phyloP scores from a whole-genome alignment of 1,284 basidiomycete genomes.

The Cystobasidiaceae sp. region DNA sequence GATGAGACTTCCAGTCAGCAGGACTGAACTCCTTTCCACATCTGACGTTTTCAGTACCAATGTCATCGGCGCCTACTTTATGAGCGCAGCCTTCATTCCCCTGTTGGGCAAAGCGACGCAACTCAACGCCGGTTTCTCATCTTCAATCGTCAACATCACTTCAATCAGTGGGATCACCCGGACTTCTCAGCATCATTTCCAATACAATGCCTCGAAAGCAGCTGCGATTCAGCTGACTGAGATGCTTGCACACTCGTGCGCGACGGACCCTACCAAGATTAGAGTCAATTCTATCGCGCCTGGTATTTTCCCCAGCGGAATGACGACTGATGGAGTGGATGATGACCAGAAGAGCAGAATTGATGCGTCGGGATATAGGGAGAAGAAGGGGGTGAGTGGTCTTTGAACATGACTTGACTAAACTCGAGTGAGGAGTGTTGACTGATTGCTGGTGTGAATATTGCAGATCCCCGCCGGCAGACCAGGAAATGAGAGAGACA shows the following conservation, averaged over 20 bases:
- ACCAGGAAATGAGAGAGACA: conserved; percentile 25
- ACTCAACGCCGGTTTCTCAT: conserved; percentile 54
- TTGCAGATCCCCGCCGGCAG: conserved; percentile 8
- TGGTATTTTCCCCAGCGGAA: conserved; percentile 41
- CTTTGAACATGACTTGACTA: no score
- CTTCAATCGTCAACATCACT: conserved; percentile 66
- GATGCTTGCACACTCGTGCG: conserved; percentile 67
- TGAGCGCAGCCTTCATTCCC: conserved; percentile 66
- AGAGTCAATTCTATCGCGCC: conserved; percentile 67
- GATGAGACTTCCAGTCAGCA: not conserved
- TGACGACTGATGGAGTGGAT: conserved; percentile 11
- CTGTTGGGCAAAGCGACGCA: conserved; percentile 62
- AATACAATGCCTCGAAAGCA: conserved; percentile 64
- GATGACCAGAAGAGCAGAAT: conserved; percentile 10
- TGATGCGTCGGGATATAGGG: conserved; percentile 13
- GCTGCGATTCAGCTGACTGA: conserved; percentile 66
- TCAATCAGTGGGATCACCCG: conserved; percentile 60
- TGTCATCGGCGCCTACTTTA: conserved; percentile 56
- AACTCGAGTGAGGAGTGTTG: no score
- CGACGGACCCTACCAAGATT: conserved; percentile 55
- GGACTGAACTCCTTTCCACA: not conserved
- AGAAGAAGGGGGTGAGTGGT: conserved; percentile 20
- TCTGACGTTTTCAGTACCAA: conserved; percentile 45
- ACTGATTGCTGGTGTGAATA: conserved; percentile 14
- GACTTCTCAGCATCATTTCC: conserved; percentile 68